Percentiles rank a stretch among this genome's conserved stretches.
Evolutionary conservation across 2,329 filamentous ascomycete genomes (phyloP).

Genomic region (Cladosporium cucumerinum): DNA sequence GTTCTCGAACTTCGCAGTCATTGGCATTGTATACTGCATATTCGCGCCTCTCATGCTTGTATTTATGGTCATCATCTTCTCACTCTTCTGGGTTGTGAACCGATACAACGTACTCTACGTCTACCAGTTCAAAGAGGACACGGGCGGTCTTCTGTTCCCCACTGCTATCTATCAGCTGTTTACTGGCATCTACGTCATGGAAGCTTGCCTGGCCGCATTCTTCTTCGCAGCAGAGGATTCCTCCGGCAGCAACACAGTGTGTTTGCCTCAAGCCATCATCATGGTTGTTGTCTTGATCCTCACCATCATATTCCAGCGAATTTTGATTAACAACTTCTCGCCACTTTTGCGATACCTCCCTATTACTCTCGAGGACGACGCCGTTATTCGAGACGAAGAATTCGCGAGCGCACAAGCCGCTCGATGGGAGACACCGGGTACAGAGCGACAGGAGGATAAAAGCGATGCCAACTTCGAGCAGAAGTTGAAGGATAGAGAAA

Average conservation of each 20-base stretch:
- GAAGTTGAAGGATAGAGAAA: constrained; percentile 42
- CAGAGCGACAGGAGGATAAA: constrained; percentile 17
- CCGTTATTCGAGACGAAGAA: constrained; percentile 81
- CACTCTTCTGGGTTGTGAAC: constrained; percentile 88
- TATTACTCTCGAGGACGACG: constrained; percentile 93
- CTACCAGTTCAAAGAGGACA: constrained; percentile 83
- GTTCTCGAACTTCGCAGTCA: constrained; percentile 95
- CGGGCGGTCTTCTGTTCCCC: constrained; percentile 87
- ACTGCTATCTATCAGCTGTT: constrained; percentile 93
- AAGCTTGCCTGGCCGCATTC: constrained; percentile 80
- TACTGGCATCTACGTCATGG: constrained; percentile 91
- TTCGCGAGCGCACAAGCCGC: constrained; percentile 67
- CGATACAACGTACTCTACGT: constrained; percentile 98
- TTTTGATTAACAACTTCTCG: constrained; percentile 78
- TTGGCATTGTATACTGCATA: constrained; percentile 79
- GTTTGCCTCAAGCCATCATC: constrained; percentile 72
- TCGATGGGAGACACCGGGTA: constrained; percentile 33
- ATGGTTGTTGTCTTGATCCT: constrained; percentile 75
- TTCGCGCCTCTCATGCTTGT: constrained; percentile 86
- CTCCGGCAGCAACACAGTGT: constrained; percentile 48
- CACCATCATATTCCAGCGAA: constrained; percentile 72
- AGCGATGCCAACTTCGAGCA: constrained; percentile 38
- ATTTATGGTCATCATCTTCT: constrained; percentile 91
- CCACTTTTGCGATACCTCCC: constrained; percentile 86
- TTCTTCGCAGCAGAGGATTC: constrained; percentile 71